These are phyloP conservation scores for Paracoccidioides brasiliensis DNA, from an alignment of 2,329 filamentous ascomycete genomes.

Conservation along the genomic window DNA sequence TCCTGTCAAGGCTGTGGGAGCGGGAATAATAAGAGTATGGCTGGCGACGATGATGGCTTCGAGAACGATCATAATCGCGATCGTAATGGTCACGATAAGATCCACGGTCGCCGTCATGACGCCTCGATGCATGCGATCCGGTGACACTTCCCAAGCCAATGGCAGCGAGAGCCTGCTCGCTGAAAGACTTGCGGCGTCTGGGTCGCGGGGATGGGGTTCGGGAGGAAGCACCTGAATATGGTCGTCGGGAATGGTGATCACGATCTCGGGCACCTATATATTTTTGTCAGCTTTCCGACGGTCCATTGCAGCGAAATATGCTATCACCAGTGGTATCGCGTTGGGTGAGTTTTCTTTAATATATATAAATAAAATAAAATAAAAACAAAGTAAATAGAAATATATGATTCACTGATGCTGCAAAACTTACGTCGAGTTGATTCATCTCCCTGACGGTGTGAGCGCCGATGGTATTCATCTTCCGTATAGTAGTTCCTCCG, in stretches of 20 bases:
- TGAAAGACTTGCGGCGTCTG: slow-evolving; percentile 34
- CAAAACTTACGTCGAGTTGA: slow-evolving; percentile 23
- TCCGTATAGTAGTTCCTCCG: slow-evolving; percentile 24
- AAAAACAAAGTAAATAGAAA: neutral
- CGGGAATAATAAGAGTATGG: slow-evolving; percentile 30
- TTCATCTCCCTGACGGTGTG: slow-evolving; percentile 3
- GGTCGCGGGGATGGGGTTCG: slow-evolving; percentile 29
- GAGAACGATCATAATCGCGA: slow-evolving; percentile 29
- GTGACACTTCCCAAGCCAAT: slow-evolving; percentile 50
- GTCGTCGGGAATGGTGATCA: slow-evolving; percentile 19
- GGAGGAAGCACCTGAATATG: slow-evolving; percentile 21
- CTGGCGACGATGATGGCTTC: slow-evolving; percentile 23
- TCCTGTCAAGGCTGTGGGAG: slow-evolving; percentile 43
- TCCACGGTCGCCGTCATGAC: slow-evolving; percentile 41
- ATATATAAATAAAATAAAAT: neutral
- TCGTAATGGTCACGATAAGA: slow-evolving; percentile 23
- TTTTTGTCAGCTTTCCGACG: neutral
- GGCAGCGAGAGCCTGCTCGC: slow-evolving; percentile 39
- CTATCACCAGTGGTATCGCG: too few relatives aligned
- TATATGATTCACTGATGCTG: neutral
- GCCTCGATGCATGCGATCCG: slow-evolving; percentile 43
- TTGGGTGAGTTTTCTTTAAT: neutral
- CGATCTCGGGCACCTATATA: slow-evolving; percentile 18
- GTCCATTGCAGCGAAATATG: too few relatives aligned
- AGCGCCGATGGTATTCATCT: slow-evolving; percentile 17